Conservation (phyloP, 148 eudicot genomes). For the Rheum nobile region DNA sequence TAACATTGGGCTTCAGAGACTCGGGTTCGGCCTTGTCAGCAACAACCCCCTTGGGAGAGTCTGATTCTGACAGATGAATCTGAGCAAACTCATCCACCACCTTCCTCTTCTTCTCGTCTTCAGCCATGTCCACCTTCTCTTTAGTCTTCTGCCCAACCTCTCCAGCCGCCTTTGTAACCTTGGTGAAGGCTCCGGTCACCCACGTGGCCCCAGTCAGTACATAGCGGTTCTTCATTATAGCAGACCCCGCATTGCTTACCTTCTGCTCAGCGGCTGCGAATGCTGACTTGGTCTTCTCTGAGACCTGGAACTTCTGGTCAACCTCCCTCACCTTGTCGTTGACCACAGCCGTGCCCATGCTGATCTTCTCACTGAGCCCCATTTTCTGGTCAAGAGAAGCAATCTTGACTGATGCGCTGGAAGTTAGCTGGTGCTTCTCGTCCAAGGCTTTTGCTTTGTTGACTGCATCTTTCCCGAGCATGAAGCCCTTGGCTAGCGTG, state of each 20-base stretch:
- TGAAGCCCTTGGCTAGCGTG: constrained; percentile 91
- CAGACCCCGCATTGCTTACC: constrained; percentile 74
- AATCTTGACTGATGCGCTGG: constrained; percentile 79
- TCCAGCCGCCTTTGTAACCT: constrained; percentile 79
- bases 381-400: constrained; percentile 73
- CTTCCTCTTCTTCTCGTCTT: constrained; percentile 70
- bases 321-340: constrained; percentile 79
- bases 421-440: constrained; percentile 70
- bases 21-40: neutral
- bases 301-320: constrained; percentile 79
- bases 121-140: constrained; percentile 56
- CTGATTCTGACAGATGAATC: constrained; percentile 67
- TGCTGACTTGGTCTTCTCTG: constrained; percentile 87
- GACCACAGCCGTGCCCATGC: constrained; percentile 66
- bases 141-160: constrained; percentile 85
- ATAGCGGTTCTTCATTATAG: constrained; percentile 90
- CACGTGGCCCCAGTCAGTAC: constrained; percentile 71
- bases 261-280: constrained; percentile 66
- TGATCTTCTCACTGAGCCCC: constrained; percentile 79
- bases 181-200: constrained; percentile 75
- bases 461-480: constrained; percentile 89
- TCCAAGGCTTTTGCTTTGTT: constrained; percentile 87
- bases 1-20: constrained; percentile 25
- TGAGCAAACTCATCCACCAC: constrained; percentile 64
- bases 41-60: constrained; percentile 38